Evolutionary conservation across 306 rosid species (phyloP), one percentile per base, ranked within the genome.

Genomic region (Coriaria nepalensis): DNA sequence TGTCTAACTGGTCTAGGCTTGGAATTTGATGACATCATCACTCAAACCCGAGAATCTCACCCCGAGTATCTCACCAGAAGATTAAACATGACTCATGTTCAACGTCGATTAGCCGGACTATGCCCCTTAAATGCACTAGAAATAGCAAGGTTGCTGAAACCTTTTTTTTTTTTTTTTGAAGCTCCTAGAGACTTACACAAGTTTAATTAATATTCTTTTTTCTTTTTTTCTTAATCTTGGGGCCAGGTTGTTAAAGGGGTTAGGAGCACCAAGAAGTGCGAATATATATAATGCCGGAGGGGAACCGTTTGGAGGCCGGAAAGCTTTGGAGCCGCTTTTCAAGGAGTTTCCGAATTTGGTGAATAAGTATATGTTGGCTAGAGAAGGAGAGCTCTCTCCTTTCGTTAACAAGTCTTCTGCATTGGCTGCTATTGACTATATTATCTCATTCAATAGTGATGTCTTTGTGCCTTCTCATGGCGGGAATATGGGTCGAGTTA

Each of bases 401-500:
- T 73, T 33, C 51, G 36, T 36, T 48, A 73, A 67, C 62, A 78
- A 60, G 53, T 56, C 78, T 7, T 78, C 84, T 38, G 74, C 75
- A 33, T 59, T 78, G 44, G 77, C 84, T 39, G 84, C 84, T 37
- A 67, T 67, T 5, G 84, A 78, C 77, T 78, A 73, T 64, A 64
- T 70, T 11, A 77, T 78, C 38, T 73, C 78, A 0, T 47, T 78
- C 43, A 78, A 80, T 52, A 73, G 84, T 7, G 55, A 73, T 12
- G 70, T 73, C 36, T 78, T 73, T 41, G 48, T 73, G 15, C 84
- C 73, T 5, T 78, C 80, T 6, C 80, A 73, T 20, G 73, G 80
- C 4, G 80, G 75, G 49, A 78, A 78, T 38, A 78, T 78, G 77
- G 84, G 80, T 47, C 67, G 75, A 37, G 77, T 74, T 4, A 73